A percentile compares a stretch with the other conserved stretches of the same genome.
phyloP scores from a whole-genome alignment of 371 early-diverging fungal species.

The Circinella minor region DNA sequence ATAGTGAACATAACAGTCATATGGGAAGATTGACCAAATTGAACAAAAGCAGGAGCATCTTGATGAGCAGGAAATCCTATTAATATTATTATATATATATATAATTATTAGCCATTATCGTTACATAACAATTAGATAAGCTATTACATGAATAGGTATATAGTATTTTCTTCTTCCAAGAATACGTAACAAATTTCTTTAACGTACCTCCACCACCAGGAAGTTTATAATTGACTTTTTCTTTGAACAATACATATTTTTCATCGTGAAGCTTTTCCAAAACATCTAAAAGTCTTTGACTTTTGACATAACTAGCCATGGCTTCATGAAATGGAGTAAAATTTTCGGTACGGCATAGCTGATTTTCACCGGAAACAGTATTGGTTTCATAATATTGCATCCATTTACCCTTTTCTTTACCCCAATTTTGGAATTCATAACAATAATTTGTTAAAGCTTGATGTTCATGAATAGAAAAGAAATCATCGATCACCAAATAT shows the following conservation, averaged over 20 bases:
- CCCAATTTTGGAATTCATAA: constrained; percentile 50
- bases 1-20: constrained; percentile 61
- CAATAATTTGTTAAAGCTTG: constrained; percentile 36
- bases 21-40: constrained; percentile 55
- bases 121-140: no score
- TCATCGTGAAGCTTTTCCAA: constrained; percentile 52
- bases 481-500: constrained; percentile 55
- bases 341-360: constrained; percentile 62
- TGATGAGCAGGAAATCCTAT: constrained; percentile 56
- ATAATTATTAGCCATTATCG: no score
- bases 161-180: no score
- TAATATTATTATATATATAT: neutral
- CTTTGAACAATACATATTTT: constrained; percentile 60
- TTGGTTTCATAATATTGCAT: constrained; percentile 65
- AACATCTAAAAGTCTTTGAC: constrained; percentile 42
- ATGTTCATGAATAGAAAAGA: constrained; percentile 50
- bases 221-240: constrained; percentile 63
- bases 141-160: neutral
- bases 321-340: constrained; percentile 56
- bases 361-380: constrained; percentile 37
- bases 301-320: constrained; percentile 43
- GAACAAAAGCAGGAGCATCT: constrained; percentile 61
- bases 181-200: neutral
- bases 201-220: constrained; percentile 57
- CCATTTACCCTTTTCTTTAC: constrained; percentile 60